Conservation (phyloP, 2,329 filamentous ascomycete species). For the Alternaria ethzedia region DNA sequence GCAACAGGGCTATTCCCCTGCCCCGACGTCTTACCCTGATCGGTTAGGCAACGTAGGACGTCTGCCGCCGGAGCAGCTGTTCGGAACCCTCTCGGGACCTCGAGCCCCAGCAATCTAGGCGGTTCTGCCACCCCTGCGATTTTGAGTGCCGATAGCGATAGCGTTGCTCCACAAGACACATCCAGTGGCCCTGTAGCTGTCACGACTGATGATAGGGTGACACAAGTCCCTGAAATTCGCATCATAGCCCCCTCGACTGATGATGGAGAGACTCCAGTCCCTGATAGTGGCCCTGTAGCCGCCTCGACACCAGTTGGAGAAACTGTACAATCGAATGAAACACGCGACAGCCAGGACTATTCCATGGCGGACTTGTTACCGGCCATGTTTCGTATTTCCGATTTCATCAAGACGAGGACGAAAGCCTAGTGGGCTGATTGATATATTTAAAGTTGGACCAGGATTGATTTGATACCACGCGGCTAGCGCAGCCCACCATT, state of each 20-base stretch:
- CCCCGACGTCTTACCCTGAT: conserved; percentile 64
- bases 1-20: conserved; percentile 80
- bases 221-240: background rate
- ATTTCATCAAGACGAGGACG: background rate
- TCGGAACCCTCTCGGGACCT: conserved; percentile 44
- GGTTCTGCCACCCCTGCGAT: background rate
- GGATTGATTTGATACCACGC: conserved; percentile 14
- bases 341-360: background rate
- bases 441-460: background rate
- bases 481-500: conserved; percentile 12
- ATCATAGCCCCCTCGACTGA: background rate
- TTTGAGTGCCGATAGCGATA: background rate
- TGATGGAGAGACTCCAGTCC: background rate
- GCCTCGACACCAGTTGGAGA: background rate
- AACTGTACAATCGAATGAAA: background rate
- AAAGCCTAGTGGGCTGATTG: background rate
- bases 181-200: background rate
- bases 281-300: background rate
- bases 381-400: background rate
- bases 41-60: conserved; percentile 57
- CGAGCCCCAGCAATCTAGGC: conserved; percentile 42
- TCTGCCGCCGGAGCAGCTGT: conserved; percentile 57
- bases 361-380: background rate
- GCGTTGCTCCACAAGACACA: background rate
- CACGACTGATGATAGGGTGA: background rate